A percentile compares a stretch with the other conserved stretches of the same genome.
Evolutionary conservation across 495 filamentous ascomycete species (phyloP).

Genomic region (Trichoderma virens): DNA sequence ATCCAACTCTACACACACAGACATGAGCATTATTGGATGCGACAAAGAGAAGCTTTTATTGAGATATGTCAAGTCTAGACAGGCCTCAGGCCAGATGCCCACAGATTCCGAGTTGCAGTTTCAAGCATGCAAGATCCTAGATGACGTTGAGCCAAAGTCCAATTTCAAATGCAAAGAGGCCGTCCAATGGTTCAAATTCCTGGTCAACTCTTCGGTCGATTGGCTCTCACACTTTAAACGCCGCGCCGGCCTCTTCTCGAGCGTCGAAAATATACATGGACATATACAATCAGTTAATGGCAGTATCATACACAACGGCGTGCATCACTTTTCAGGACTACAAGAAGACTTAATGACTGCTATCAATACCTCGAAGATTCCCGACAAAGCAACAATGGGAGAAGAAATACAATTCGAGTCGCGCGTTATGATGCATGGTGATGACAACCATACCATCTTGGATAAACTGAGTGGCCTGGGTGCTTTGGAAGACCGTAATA

Average conservation of each 20-base stretch:
- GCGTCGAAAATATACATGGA: background rate
- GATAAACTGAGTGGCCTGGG: too few relatives aligned
- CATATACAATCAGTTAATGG: background rate
- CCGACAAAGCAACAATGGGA: too few relatives aligned
- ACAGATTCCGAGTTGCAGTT: background rate
- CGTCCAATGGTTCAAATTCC: background rate
- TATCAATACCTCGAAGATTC: too few relatives aligned
- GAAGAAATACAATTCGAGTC: too few relatives aligned
- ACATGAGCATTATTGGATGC: background rate
- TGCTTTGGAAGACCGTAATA: background rate
- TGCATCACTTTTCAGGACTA: background rate
- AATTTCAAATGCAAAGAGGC: background rate
- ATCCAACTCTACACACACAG: background rate
- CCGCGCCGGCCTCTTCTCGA: background rate
- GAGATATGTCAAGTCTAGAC: background rate
- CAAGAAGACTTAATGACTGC: background rate
- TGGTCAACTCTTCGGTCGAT: background rate
- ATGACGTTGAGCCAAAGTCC: background rate
- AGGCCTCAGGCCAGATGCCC: background rate
- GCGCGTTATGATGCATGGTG: too few relatives aligned
- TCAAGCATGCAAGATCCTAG: background rate
- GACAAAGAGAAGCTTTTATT: background rate
- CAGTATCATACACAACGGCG: background rate
- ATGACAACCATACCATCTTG: too few relatives aligned
- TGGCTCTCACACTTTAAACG: constrained; percentile 8